Evolutionary conservation across 345 rosid species (phyloP), one percentile per base, ranked within the genome.

Genomic region (Hypericum androsaemum): DNA sequence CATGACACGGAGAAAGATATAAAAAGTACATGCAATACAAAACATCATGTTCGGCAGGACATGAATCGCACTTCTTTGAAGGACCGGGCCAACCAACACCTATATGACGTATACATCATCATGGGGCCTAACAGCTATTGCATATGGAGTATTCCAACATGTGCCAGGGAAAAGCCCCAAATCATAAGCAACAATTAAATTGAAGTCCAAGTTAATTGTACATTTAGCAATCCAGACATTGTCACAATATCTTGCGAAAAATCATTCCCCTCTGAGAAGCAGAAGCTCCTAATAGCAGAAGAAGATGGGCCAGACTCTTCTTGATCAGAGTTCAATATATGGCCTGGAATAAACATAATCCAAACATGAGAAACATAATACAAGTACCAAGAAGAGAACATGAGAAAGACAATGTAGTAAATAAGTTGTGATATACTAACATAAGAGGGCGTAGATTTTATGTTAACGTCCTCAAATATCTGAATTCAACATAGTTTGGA

Each of bases 141-240:
- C 32, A 22, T n/a, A n/a, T 22, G 32, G 32, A 22, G 47, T 0
- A 5, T 10, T 43, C 6, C 43, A 41, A 41, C n/a, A 41, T 41
- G 43, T 8, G 5, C n/a, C n/a, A 41, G n/a, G n/a, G 9, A 43
- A 6, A 43, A 7, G 14, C 14, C 12, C 47, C 12, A 12, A 43
- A 43, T 43, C 47, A n/a, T 10, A n/a, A 43, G 7, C 53, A 52
- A 7, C 6, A 64, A 17, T 7, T 38, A 46, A 66, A 2, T 5
- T 12, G 16, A 52, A 49, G 9, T 46, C 67, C 59, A 53, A 28
- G 41, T 50, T 16, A 61, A 35, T 58, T 46, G 47, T 87, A 90
- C 98, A 80, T 90, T 89, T 65, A 84, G 85, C 74, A 86, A 74
- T 59, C 92, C 89, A 64, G 96, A 90, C 98, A 90, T 90, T 69